A percentile compares a stretch with the other conserved stretches of the same genome.
phyloP scores from a whole-genome alignment of 2,329 filamentous ascomycete genomes.

The Xylaria sp. region DNA sequence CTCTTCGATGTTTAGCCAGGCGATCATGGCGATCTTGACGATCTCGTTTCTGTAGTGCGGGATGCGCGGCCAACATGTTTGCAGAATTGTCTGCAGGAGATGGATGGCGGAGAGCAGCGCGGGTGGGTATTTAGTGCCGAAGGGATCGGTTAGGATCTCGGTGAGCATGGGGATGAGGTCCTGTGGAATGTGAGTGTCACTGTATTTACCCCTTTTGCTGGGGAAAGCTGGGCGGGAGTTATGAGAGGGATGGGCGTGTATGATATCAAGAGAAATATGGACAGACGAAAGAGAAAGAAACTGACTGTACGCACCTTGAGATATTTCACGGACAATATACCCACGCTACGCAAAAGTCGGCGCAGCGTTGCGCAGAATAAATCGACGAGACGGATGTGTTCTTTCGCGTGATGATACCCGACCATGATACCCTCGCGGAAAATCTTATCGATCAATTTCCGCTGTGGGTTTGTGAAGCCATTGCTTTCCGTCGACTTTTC shows the following conservation, averaged over 20 bases:
- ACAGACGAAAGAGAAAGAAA: background rate
- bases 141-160: constrained; percentile 62
- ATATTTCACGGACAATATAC: constrained; percentile 61
- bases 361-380: constrained; percentile 49
- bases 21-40: constrained; percentile 54
- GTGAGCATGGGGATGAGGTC: constrained; percentile 63
- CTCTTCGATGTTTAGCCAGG: constrained; percentile 55
- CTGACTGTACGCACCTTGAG: constrained; percentile 47
- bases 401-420: constrained; percentile 52
- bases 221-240: too few species aligned
- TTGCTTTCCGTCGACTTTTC: background rate
- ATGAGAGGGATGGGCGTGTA: background rate
- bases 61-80: constrained; percentile 66
- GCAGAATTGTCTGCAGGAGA: constrained; percentile 53
- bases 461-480: constrained; percentile 25
- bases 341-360: constrained; percentile 50
- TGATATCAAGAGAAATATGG: background rate
- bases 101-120: constrained; percentile 49
- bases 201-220: background rate
- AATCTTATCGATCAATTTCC: constrained; percentile 47
- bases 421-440: constrained; percentile 52
- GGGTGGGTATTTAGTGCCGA: constrained; percentile 50
- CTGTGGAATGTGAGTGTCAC: constrained; percentile 39
- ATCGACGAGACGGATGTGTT: constrained; percentile 53
- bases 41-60: constrained; percentile 57